Evolutionary conservation across 1,139 yeast species (phyloP).

Genomic region (Blastobotrys apis): DNA sequence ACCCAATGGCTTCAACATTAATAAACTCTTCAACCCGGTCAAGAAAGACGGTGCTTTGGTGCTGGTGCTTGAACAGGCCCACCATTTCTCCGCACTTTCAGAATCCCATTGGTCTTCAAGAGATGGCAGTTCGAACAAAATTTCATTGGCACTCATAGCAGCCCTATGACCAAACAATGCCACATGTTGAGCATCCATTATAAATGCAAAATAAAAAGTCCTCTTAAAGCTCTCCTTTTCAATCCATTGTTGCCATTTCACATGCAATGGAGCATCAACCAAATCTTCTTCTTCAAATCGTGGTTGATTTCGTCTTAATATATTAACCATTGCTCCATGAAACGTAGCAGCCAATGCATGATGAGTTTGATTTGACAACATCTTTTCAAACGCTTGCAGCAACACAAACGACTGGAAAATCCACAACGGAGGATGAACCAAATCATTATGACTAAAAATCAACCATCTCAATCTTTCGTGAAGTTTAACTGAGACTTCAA

Average conservation of each 20-base stretch:
- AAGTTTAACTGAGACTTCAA: constrained; percentile 23
- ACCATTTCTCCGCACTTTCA: constrained; percentile 18
- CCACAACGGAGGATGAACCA: constrained; percentile 42
- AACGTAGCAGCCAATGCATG: constrained; percentile 23
- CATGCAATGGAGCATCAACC: constrained; percentile 13
- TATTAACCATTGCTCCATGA: constrained; percentile 25
- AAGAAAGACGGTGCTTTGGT: constrained; percentile 18
- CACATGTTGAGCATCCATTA: constrained; percentile 37
- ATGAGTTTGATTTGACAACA: constrained; percentile 48
- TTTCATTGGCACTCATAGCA: constrained; percentile 22
- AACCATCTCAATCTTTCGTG: constrained; percentile 29
- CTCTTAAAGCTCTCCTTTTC: constrained; percentile 20
- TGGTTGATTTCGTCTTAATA: constrained; percentile 27
- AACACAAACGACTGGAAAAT: constrained; percentile 56
- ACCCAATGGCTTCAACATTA: constrained; percentile 23
- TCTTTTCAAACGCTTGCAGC: constrained; percentile 60
- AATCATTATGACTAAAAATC: constrained; percentile 24
- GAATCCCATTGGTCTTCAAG: constrained; percentile 22
- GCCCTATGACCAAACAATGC: constrained; percentile 34
- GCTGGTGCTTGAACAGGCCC: constrained; percentile 13
- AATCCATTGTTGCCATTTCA: constrained; percentile 26
- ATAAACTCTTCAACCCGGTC: constrained; percentile 23
- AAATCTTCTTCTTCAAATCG: constrained; percentile 20
- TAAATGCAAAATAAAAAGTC: constrained; percentile 25
- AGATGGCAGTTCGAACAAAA: constrained; percentile 21